phyloP scores from a whole-genome alignment of 805 yeast genomes.

The Pichia deserticola region DNA sequence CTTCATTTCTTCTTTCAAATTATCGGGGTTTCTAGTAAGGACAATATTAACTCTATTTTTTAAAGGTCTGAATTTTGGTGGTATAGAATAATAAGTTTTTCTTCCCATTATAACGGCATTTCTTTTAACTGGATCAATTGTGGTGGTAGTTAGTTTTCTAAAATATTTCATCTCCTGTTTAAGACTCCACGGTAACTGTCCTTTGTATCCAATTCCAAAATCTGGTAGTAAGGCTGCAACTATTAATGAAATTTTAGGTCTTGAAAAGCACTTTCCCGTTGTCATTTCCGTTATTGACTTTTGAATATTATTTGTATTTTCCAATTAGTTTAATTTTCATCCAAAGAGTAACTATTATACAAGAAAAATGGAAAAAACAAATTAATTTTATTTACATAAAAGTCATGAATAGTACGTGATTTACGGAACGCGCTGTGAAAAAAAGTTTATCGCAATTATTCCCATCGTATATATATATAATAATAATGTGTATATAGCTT shows the following conservation, averaged over 20 bases:
- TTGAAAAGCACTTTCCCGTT: neutral
- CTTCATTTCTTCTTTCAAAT: slow-evolving; percentile 18
- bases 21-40: slow-evolving; percentile 43
- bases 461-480: no score
- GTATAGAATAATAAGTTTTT: slow-evolving; percentile 93
- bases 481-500: no score
- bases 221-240: slow-evolving; percentile 83
- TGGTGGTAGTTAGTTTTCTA: slow-evolving; percentile 56
- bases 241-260: slow-evolving; percentile 47
- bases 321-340: no score
- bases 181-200: slow-evolving; percentile 82
- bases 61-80: slow-evolving; percentile 74
- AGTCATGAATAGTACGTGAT: no score
- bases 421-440: no score
- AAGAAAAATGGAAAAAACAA: no score
- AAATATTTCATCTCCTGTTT: slow-evolving; percentile 82
- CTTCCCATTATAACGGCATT: slow-evolving; percentile 95
- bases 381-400: no score
- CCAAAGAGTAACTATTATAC: no score
- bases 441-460: no score
- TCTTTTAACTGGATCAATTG: slow-evolving; percentile 24
- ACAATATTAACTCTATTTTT: slow-evolving; percentile 70
- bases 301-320: no score
- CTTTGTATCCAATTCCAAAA: slow-evolving; percentile 78
- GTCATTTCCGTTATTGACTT: slow-evolving; percentile 2